These are phyloP conservation scores for Gracilaria gracilis DNA, from an alignment of 23 red algal genomes.

Conservation along the genomic window DNA sequence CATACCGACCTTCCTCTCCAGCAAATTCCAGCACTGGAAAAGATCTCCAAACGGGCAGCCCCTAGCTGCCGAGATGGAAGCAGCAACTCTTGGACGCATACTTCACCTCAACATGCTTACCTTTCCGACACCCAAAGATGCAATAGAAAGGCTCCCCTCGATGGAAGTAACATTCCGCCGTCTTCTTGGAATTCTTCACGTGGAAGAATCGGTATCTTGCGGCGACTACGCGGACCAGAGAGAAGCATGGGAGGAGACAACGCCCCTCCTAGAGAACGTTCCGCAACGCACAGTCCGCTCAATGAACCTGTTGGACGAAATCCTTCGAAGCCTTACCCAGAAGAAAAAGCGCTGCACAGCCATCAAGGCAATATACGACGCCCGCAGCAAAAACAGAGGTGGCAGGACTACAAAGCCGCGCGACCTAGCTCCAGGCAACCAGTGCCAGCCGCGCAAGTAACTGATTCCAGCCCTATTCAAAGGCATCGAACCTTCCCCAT, in stretches of 20 bases:
- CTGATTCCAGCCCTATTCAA: background rate
- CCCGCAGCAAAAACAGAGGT: background rate
- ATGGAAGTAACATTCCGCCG: too few relatives aligned
- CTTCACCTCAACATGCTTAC: background rate
- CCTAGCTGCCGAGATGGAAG: background rate
- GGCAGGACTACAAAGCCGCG: background rate
- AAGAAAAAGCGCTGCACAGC: background rate
- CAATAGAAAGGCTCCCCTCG: background rate
- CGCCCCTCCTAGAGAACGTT: background rate
- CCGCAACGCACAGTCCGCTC: background rate
- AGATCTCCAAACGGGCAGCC: background rate
- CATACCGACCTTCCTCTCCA: background rate
- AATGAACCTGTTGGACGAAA: background rate
- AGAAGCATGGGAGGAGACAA: background rate
- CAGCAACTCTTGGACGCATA: background rate
- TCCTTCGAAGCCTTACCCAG: background rate
- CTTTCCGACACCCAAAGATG: background rate
- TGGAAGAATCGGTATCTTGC: background rate
- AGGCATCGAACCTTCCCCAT: background rate
- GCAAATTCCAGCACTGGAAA: constrained; percentile 5
- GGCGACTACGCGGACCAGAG: background rate
- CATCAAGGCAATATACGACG: background rate
- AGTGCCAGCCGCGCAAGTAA: background rate
- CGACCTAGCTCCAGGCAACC: background rate
- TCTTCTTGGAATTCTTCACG: too few relatives aligned